Evolutionary conservation across 139 green algal species (phyloP).

Genomic region (Desmodesmus armatus): DNA sequence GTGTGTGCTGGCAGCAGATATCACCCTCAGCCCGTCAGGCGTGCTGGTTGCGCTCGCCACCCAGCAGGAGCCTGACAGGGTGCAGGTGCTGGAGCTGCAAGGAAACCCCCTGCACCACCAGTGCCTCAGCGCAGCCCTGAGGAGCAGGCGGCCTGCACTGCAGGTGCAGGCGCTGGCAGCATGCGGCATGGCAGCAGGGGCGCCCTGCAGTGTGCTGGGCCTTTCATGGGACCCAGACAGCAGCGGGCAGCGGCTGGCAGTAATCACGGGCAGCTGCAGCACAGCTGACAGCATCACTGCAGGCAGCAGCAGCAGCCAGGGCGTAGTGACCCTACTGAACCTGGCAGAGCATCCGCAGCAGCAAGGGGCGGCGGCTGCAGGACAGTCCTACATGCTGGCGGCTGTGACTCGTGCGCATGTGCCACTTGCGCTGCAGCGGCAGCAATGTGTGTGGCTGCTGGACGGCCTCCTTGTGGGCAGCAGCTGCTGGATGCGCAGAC

Average conservation of each 20-base stretch:
- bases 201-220: neutral
- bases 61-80: constrained; percentile 9
- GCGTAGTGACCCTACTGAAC: too few species aligned
- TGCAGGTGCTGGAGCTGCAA: neutral
- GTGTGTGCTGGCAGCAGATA: constrained; percentile 4
- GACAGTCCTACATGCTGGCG: neutral
- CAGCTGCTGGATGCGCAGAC: neutral
- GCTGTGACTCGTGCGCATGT: neutral
- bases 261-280: too few species aligned
- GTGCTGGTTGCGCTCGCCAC: constrained; percentile 1
- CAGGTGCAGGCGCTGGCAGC: neutral
- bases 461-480: neutral
- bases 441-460: constrained; percentile 36
- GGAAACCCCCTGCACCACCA: constrained; percentile 28
- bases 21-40: neutral
- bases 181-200: neutral
- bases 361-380: neutral
- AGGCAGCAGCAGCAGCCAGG: neutral
- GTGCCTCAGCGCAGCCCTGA: neutral
- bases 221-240: constrained; percentile 18
- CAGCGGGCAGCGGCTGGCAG: neutral
- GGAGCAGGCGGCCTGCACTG: neutral
- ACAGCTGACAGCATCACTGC: neutral
- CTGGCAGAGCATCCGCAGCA: neutral
- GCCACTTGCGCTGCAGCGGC: neutral